phyloP scores from a whole-genome alignment of 164 flowering plant species.

The Magnolia officinalis region DNA sequence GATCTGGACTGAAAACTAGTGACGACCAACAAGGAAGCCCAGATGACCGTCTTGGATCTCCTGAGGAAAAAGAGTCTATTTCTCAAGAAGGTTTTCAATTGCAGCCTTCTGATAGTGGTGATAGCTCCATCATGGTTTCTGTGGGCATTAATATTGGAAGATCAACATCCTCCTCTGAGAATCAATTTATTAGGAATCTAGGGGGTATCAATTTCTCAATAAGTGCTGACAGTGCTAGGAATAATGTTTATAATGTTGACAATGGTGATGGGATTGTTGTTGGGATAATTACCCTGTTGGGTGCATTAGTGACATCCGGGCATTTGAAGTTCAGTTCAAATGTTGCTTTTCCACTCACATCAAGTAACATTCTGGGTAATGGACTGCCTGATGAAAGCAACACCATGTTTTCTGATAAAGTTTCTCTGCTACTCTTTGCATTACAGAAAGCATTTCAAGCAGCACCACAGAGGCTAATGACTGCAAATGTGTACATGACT shows the following conservation, averaged over 20 bases:
- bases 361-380: slow-evolving; percentile 46
- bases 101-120: slow-evolving; percentile 20
- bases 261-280: slow-evolving; percentile 84
- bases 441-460: slow-evolving; percentile 93
- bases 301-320: slow-evolving; percentile 71
- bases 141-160: slow-evolving; percentile 41
- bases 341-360: slow-evolving; percentile 37
- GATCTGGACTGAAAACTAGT: neutral
- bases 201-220: slow-evolving; percentile 89
- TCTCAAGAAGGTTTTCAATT: slow-evolving; percentile 29
- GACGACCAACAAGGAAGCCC: slow-evolving; percentile 17
- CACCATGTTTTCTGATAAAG: slow-evolving; percentile 88
- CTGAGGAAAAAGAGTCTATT: slow-evolving; percentile 28
- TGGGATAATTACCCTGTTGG: slow-evolving; percentile 71
- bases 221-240: slow-evolving; percentile 91
- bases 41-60: slow-evolving; percentile 29
- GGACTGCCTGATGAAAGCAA: slow-evolving; percentile 67
- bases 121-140: slow-evolving; percentile 20
- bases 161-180: slow-evolving; percentile 60
- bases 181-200: slow-evolving; percentile 49
- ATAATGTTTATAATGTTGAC: slow-evolving; percentile 85
- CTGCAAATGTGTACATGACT: slow-evolving; percentile 68
- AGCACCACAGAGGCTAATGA: slow-evolving; percentile 91
- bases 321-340: slow-evolving; percentile 58
- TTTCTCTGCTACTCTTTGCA: slow-evolving; percentile 83